A percentile compares a stretch with the other conserved stretches of the same genome.
Conservation (phyloP, 306 rosid genomes). For the Lotus japonicus region DNA sequence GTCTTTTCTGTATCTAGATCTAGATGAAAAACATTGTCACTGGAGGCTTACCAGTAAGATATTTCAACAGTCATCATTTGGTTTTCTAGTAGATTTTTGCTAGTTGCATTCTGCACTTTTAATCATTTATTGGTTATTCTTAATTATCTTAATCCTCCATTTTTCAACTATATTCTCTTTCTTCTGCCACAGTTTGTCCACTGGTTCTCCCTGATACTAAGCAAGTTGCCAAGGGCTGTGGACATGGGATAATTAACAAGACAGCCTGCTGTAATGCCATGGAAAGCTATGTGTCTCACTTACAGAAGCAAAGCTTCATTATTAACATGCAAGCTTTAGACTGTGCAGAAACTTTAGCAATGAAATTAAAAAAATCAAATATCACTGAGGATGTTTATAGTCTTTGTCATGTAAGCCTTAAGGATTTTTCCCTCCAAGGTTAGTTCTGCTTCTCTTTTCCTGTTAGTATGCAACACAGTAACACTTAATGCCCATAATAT, state of each 20-base stretch:
- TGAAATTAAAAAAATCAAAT: conserved; percentile 57
- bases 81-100: not conserved
- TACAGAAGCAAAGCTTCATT: conserved; percentile 91
- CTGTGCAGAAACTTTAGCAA: conserved; percentile 82
- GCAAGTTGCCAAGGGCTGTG: conserved; percentile 63
- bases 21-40: too few species aligned
- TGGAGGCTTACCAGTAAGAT: too few species aligned
- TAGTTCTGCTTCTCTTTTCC: conserved; percentile 21
- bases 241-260: conserved; percentile 53
- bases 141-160: conserved; percentile 15
- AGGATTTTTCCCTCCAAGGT: conserved; percentile 98
- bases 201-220: conserved; percentile 65
- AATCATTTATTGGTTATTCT: not conserved
- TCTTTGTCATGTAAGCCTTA: conserved; percentile 83
- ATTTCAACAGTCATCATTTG: not conserved
- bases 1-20: too few species aligned
- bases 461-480: not conserved
- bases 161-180: conserved; percentile 9
- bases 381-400: conserved; percentile 59
- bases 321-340: conserved; percentile 92
- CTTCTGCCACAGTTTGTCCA: conserved; percentile 62
- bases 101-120: not conserved
- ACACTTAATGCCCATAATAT: not conserved
- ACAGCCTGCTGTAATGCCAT: conserved; percentile 72
- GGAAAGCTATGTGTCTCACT: conserved; percentile 82